Base-by-base conservation (phyloP, 352 stramenopile genomes). In the Phytopythium oedochilum region DNA sequence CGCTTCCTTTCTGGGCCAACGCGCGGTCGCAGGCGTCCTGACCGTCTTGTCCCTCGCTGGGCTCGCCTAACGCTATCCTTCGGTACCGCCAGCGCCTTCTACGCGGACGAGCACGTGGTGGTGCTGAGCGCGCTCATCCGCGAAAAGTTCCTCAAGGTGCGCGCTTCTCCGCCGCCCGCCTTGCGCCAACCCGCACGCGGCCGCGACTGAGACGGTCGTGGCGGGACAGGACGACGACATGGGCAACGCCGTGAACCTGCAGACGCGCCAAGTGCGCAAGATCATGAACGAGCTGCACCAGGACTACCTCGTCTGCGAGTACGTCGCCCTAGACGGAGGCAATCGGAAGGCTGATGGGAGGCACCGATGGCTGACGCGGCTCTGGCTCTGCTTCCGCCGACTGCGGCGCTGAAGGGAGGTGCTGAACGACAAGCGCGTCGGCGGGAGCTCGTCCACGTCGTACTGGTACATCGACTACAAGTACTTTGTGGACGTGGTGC, bases 401-500 rank as follows among this genome's bases (percentile, higher is more conserved):
- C 32, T 36, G 14, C 2, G 8, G 23, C 4, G 12, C 18, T n/a
- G 31, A 31, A 95, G 86, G 48, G 83, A 95, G 54, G 83, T 92
- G 55, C 68, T 95, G 25, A 95, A 95, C 52, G 86, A 95, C 75
- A 95, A 95, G 65, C 72, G 80, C 2, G 29, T 78, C 6, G 83
- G 83, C 35, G 86, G 86, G n/a, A 92, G 82, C 54, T 92, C 83
- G 38, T 94, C 85, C 51, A 92, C 81, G 43, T 92, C 83, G 50
- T 95, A 95, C 63, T 95, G 86, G 85, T 82, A 96, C 71, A 96
- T 96, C 70, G 86, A 96, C 74, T 96, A 94, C 79, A 96, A 96
- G 64, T 92, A 96, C 66, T 94, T 96, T 69, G 83, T 93, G 43
- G 84, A 96, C 57, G 84, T 96, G 54, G 83, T 96, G 55, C 82